phyloP scores from a whole-genome alignment of 495 filamentous ascomycete species.

The Podospora fimiseda region DNA sequence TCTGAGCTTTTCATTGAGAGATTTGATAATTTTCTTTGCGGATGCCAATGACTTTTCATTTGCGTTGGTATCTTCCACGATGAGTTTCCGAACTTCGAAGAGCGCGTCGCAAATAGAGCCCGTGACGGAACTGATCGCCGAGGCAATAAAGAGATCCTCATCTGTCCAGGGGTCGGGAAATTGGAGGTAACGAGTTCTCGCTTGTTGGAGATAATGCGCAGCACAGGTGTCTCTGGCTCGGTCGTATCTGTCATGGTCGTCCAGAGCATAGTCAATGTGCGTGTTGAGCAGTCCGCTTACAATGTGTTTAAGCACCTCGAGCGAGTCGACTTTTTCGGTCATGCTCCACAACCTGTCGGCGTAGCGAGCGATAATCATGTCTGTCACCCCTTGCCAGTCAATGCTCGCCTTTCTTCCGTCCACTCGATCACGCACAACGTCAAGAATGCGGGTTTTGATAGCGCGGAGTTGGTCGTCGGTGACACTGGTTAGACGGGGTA shows the following conservation, averaged over 20 bases:
- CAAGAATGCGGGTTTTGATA: slow-evolving; percentile 38
- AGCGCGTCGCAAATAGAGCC: slow-evolving; percentile 46
- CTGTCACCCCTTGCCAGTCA: slow-evolving; percentile 56
- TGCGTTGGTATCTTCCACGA: slow-evolving; percentile 12
- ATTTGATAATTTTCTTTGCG: slow-evolving; percentile 21
- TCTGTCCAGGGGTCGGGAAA: slow-evolving; percentile 18
- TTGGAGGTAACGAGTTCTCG: too few relatives aligned
- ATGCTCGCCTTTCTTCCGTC: slow-evolving; percentile 17
- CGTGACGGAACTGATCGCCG: slow-evolving; percentile 42
- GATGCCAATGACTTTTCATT: slow-evolving; percentile 5
- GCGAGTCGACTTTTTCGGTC: slow-evolving; percentile 27
- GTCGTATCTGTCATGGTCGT: slow-evolving; percentile 31
- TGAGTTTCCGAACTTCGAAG: slow-evolving; percentile 30
- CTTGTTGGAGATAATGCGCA: slow-evolving; percentile 38
- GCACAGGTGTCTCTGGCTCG: slow-evolving; percentile 44
- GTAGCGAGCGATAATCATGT: slow-evolving; percentile 57
- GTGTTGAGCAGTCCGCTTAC: slow-evolving; percentile 41
- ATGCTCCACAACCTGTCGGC: slow-evolving; percentile 46
- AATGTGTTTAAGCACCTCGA: slow-evolving; percentile 36
- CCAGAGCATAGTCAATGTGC: slow-evolving; percentile 43
- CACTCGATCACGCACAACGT: slow-evolving; percentile 28
- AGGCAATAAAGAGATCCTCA: slow-evolving; percentile 32
- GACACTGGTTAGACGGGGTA: slow-evolving; percentile 45
- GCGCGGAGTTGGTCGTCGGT: slow-evolving; percentile 29
- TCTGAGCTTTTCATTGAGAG: slow-evolving; percentile 44